Evolutionary conservation across 192 early-diverging fungal genomes (phyloP).

Genomic region (Backusella liffmaniae): DNA sequence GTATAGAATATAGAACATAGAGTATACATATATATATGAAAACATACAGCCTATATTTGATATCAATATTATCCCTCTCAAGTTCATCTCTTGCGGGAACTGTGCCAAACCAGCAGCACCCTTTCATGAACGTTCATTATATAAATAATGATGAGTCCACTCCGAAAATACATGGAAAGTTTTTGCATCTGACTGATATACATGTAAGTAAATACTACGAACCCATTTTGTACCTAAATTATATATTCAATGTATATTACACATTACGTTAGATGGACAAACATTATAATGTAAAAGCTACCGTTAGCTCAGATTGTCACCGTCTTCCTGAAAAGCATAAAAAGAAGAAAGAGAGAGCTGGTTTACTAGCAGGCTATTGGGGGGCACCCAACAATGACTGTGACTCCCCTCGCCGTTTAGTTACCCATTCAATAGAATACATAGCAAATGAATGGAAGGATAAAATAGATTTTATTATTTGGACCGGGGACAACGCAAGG

Average conservation of each 20-base stretch:
- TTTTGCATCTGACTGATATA: constrained; percentile 75
- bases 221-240: neutral
- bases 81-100: neutral
- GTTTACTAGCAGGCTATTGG: constrained; percentile 48
- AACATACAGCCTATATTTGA: neutral
- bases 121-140: neutral
- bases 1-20: neutral
- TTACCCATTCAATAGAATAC: constrained; percentile 60
- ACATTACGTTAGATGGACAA: constrained; percentile 45
- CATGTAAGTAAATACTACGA: constrained; percentile 40
- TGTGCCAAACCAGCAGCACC: neutral
- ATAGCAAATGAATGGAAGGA: constrained; percentile 49
- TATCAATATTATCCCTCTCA: neutral
- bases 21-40: neutral
- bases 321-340: constrained; percentile 22
- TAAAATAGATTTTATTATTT: constrained; percentile 69
- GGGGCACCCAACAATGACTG: constrained; percentile 61
- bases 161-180: constrained; percentile 43
- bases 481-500: constrained; percentile 78
- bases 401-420: constrained; percentile 58
- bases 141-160: neutral
- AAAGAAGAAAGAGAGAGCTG: constrained; percentile 14
- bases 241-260: neutral
- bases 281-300: constrained; percentile 54
- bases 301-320: constrained; percentile 63